A percentile compares a stretch with the other conserved stretches of the same genome.
Conservation (phyloP, 345 rosid genomes). For the Gossypium herbaceum region DNA sequence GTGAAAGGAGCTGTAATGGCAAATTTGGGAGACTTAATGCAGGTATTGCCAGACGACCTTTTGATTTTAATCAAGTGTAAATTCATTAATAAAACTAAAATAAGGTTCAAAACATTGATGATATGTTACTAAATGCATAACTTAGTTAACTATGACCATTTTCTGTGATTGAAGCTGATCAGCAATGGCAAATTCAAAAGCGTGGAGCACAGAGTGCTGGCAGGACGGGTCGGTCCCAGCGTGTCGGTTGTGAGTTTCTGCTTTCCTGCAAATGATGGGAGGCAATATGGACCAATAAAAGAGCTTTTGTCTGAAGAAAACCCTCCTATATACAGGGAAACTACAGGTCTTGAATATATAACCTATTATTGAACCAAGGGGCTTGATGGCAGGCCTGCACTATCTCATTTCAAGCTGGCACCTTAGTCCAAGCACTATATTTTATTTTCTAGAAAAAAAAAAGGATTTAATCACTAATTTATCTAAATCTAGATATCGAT, state of each 20-base stretch:
- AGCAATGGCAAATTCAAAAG: background rate
- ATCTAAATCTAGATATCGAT: background rate
- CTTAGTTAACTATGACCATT: background rate
- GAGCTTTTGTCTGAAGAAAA: slow-evolving; percentile 5
- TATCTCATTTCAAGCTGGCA: background rate
- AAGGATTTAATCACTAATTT: background rate
- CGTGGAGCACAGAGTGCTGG: background rate
- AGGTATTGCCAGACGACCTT: background rate
- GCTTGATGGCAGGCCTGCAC: background rate
- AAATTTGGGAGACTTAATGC: background rate
- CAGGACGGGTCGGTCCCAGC: background rate
- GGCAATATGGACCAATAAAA: background rate
- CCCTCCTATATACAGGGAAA: background rate
- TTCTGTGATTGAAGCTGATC: background rate
- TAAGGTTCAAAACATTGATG: background rate
- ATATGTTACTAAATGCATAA: background rate
- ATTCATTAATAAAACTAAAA: background rate
- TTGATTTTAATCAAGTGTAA: background rate
- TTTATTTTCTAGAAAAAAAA: background rate
- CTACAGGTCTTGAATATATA: background rate
- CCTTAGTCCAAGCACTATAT: background rate
- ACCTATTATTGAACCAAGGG: background rate
- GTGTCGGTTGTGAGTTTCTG: background rate
- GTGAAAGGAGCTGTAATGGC: background rate
- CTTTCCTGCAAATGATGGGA: background rate